Evolutionary conservation across 805 yeast genomes (phyloP).

Genomic region (Candida stauntonica): DNA sequence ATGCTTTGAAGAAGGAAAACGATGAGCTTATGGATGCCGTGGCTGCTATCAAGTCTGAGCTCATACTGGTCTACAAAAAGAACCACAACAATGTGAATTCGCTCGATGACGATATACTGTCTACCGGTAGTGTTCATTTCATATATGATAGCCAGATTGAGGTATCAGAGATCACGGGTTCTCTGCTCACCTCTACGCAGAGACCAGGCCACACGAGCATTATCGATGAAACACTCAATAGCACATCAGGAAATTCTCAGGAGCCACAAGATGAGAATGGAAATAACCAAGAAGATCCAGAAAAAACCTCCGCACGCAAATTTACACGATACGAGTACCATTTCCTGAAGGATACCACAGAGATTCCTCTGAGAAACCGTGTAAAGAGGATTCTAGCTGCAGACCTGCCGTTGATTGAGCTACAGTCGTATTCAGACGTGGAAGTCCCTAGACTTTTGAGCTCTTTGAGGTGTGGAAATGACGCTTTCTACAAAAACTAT

Average conservation of each 20-base stretch:
- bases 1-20: constrained; percentile 18
- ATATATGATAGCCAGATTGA: constrained; percentile 6
- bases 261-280: too few relatives aligned
- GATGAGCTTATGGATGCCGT: constrained; percentile 17
- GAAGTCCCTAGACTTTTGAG: constrained; percentile 11
- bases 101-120: constrained; percentile 10
- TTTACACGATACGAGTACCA: constrained; percentile 14
- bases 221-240: neutral
- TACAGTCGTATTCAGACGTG: constrained; percentile 11
- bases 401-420: constrained; percentile 4
- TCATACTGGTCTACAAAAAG: constrained; percentile 13
- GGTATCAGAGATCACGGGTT: constrained; percentile 4
- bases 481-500: constrained; percentile 9
- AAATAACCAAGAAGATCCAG: too few relatives aligned
- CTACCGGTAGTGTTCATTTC: constrained; percentile 5
- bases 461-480: constrained; percentile 10
- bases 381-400: constrained; percentile 9
- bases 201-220: neutral
- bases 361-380: constrained; percentile 15
- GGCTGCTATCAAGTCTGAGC: constrained; percentile 13
- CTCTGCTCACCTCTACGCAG: constrained; percentile 1
- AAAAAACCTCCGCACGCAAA: too few relatives aligned
- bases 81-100: constrained; percentile 11
- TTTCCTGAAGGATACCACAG: constrained; percentile 17
- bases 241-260: too few relatives aligned